Percentiles rank a stretch among this genome's conserved stretches.
Evolutionary conservation across 2,329 filamentous ascomycete genomes (phyloP).

Genomic region (Phialophora chinensis): DNA sequence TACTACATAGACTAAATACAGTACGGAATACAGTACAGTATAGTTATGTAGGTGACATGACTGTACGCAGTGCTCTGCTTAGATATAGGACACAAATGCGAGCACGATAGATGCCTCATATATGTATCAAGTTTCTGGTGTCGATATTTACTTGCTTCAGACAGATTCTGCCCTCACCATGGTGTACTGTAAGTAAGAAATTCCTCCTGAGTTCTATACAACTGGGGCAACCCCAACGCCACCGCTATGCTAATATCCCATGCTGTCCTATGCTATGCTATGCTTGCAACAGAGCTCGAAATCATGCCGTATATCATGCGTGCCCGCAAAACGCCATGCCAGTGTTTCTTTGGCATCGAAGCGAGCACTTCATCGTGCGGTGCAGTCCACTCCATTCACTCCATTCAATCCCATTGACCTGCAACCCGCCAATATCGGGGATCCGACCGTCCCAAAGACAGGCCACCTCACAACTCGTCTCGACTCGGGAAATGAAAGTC

Average conservation of each 20-base stretch:
- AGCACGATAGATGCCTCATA: neutral
- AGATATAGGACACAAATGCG: neutral
- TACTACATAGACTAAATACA: no score
- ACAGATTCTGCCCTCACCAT: neutral
- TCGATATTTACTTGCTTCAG: neutral
- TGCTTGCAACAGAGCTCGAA: neutral
- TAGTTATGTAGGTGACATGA: no score
- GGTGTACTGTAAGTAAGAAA: neutral
- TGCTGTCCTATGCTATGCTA: neutral
- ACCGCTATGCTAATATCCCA: conserved; percentile 25
- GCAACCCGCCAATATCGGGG: neutral
- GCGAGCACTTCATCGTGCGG: neutral
- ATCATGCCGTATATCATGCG: neutral
- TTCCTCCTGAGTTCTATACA: neutral
- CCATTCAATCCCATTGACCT: neutral
- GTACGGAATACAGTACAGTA: no score
- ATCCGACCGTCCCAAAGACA: neutral
- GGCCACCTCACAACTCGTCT: conserved; percentile 50
- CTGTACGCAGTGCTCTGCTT: no score
- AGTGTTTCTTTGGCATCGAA: neutral
- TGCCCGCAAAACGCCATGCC: neutral
- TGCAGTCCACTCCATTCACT: neutral
- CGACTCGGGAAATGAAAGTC: conserved; percentile 53
- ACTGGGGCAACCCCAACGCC: conserved; percentile 10
- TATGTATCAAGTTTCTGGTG: neutral